Evolutionary conservation across 345 rosid species (phyloP).

Genomic region (Ceriops tagal): DNA sequence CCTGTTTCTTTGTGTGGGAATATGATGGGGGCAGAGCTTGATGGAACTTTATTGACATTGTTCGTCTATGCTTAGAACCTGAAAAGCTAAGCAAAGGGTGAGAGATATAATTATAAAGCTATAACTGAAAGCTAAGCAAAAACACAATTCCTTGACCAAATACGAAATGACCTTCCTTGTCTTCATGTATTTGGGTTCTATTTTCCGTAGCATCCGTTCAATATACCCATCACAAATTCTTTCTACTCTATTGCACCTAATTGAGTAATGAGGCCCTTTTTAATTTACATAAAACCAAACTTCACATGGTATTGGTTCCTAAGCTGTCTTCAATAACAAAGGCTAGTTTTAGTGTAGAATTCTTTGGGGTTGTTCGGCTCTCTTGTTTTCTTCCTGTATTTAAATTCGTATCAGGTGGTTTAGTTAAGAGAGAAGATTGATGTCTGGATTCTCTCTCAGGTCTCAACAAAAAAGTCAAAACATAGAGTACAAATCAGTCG

Average conservation of each 20-base stretch:
- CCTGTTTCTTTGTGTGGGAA: conserved; percentile 21
- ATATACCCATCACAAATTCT: conserved; percentile 9
- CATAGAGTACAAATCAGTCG: neutral
- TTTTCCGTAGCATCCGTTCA: conserved; percentile 12
- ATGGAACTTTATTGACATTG: conserved; percentile 11
- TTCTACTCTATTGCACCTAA: conserved; percentile 3
- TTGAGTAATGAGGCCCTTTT: conserved; percentile 10
- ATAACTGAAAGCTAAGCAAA: conserved; percentile 17
- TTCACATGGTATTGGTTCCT: conserved; percentile 28
- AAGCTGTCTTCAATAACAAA: conserved; percentile 15
- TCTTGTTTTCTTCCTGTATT: conserved; percentile 46
- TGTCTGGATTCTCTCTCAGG: conserved; percentile 1
- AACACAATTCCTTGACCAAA: conserved; percentile 14
- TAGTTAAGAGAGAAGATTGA: conserved; percentile 17
- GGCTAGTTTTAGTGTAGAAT: conserved; percentile 14
- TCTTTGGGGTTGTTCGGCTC: conserved; percentile 28
- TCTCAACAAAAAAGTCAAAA: neutral
- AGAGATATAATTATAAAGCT: conserved; percentile 7
- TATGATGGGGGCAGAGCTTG: conserved; percentile 22
- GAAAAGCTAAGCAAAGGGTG: conserved; percentile 31
- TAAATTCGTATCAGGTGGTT: conserved; percentile 50
- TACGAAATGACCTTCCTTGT: conserved; percentile 33
- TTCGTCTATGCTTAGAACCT: conserved; percentile 22
- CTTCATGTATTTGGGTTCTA: conserved; percentile 31
- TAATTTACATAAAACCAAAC: conserved; percentile 18